phyloP scores from a whole-genome alignment of 768 basidiomycete species.

The Amanita rubescens region DNA sequence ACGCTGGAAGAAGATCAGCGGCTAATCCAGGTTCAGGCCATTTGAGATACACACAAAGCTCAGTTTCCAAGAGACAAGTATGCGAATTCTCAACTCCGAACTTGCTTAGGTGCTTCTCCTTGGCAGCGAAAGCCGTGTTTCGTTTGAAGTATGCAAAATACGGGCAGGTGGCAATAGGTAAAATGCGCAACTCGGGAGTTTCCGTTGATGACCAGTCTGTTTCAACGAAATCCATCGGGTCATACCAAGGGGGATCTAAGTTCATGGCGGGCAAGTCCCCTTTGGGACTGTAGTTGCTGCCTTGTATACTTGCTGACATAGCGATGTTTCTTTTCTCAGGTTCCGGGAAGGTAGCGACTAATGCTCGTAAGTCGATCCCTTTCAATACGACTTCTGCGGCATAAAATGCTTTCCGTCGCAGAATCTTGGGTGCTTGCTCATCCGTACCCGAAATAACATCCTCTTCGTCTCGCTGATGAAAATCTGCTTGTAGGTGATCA shows the following conservation, averaged over 20 bases:
- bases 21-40: not conserved
- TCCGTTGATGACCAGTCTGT: conserved; percentile 52
- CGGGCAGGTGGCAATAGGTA: conserved; percentile 72
- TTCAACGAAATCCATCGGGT: conserved; percentile 79
- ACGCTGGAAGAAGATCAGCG: not conserved
- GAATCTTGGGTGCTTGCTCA: conserved; percentile 48
- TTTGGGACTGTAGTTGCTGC: conserved; percentile 42
- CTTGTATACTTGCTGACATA: conserved; percentile 36
- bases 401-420: conserved; percentile 79
- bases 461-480: conserved; percentile 91
- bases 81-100: conserved; percentile 87
- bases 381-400: conserved; percentile 80
- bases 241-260: conserved; percentile 59
- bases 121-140: conserved; percentile 34
- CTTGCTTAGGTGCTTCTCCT: conserved; percentile 49
- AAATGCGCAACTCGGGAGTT: conserved; percentile 55
- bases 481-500: conserved; percentile 76
- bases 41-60: conserved; percentile 44
- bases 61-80: conserved; percentile 67
- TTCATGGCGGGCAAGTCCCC: conserved; percentile 35
- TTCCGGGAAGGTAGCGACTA: conserved; percentile 74
- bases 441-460: conserved; percentile 47
- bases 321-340: conserved; percentile 55
- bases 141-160: conserved; percentile 77
- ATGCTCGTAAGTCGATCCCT: conserved; percentile 65